Conservation (phyloP, 495 filamentous ascomycete species). For the Penicillium tannophilum region DNA sequence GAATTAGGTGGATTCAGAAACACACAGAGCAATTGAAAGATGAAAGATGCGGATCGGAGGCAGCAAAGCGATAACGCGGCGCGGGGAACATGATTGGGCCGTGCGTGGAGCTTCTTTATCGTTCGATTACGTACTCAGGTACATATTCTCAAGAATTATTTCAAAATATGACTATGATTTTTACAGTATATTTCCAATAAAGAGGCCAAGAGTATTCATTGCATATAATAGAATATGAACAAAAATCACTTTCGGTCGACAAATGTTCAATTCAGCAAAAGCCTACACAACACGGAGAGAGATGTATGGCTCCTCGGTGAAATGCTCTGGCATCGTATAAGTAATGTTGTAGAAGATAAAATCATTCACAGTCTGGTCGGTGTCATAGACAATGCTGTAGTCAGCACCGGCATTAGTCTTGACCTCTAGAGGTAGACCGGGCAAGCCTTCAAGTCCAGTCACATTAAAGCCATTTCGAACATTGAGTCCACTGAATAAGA, state of each 20-base stretch:
- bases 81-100: conserved; percentile 15
- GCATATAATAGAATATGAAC: no score
- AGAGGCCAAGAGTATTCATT: no score
- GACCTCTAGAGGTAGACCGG: conserved; percentile 22
- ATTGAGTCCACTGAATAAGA: conserved; percentile 24
- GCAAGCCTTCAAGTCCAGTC: conserved; percentile 28
- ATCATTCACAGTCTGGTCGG: conserved; percentile 29
- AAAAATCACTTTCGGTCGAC: no score
- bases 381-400: conserved; percentile 22
- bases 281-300: conserved; percentile 25
- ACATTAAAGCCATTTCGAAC: conserved; percentile 23
- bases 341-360: conserved; percentile 43
- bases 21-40: not conserved
- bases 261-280: not conserved
- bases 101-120: conserved; percentile 6
- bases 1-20: not conserved
- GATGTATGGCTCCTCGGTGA: conserved; percentile 29
- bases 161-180: no score
- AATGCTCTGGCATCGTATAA: conserved; percentile 32
- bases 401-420: conserved; percentile 16
- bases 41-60: conserved; percentile 13
- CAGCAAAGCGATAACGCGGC: conserved; percentile 35
- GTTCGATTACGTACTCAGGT: not conserved
- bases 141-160: not conserved
- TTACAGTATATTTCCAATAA: no score